Conservation (phyloP, 306 rosid genomes). For the Spatholobus suberectus region DNA sequence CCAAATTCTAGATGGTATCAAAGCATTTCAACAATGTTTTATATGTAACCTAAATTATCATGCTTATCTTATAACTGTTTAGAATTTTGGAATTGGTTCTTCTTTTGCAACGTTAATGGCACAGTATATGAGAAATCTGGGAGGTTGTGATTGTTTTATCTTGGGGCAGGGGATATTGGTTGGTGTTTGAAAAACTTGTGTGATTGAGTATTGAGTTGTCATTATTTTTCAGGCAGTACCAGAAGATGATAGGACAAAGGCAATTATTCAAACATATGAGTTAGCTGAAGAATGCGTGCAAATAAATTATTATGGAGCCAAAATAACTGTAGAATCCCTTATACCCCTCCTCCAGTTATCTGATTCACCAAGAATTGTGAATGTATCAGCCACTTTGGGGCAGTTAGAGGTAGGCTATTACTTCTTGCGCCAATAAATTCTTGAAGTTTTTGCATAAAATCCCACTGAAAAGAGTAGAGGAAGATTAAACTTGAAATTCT, state of each 20-base stretch:
- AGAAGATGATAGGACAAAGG: conserved; percentile 9
- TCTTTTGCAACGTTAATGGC: background rate
- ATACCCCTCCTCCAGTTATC: conserved; percentile 48
- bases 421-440: background rate
- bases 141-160: background rate
- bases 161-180: background rate
- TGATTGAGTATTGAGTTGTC: background rate
- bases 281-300: conserved; percentile 55
- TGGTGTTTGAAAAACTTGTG: background rate
- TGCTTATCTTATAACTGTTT: background rate
- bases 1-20: background rate
- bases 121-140: background rate
- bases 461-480: background rate
- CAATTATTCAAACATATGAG: conserved; percentile 41
- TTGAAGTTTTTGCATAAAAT: background rate
- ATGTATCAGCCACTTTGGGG: conserved; percentile 50
- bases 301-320: conserved; percentile 50
- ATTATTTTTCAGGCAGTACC: conserved; percentile 36
- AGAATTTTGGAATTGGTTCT: background rate
- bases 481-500: background rate
- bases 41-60: background rate
- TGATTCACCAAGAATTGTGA: conserved; percentile 57
- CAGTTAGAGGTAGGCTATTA: conserved; percentile 41
- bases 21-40: background rate
- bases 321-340: conserved; percentile 40